Evolutionary conservation across 257 asterid species (phyloP).

Genomic region (Marsdenia floribunda): DNA sequence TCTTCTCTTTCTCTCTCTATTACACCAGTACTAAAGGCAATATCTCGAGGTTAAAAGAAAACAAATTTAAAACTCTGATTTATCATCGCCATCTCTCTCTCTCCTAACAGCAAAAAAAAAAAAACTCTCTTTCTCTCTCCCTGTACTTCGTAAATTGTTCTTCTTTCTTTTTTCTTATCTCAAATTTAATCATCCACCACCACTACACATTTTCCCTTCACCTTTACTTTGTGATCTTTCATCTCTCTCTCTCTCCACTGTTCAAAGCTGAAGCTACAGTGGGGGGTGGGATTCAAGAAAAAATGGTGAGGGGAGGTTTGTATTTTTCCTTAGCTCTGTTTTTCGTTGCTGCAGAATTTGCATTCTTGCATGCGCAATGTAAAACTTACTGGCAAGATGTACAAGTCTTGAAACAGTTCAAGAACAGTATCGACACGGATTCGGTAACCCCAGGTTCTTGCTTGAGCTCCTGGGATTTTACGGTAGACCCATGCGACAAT

Average conservation of each 20-base stretch:
- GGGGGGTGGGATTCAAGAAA: background rate
- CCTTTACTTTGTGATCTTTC: background rate
- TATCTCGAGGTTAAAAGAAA: background rate
- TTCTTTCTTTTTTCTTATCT: background rate
- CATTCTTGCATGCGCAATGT: slow-evolving; percentile 26
- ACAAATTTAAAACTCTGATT: background rate
- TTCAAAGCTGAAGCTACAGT: background rate
- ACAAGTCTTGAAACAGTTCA: slow-evolving; percentile 56
- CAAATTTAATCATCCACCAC: slow-evolving; percentile 2
- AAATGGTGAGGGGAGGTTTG: background rate
- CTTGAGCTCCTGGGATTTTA: slow-evolving; percentile 68
- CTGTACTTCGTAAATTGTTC: background rate
- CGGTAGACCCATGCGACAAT: slow-evolving; percentile 67
- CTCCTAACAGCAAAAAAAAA: no score
- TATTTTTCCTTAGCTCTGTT: slow-evolving; percentile 9
- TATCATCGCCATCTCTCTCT: background rate
- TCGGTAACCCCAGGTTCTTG: slow-evolving; percentile 54
- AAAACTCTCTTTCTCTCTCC: background rate
- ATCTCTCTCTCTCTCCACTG: background rate
- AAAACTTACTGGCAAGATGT: slow-evolving; percentile 60
- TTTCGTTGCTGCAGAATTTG: slow-evolving; percentile 13
- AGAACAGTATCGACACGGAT: slow-evolving; percentile 37
- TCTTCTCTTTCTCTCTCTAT: background rate
- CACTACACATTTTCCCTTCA: background rate
- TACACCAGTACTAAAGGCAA: background rate